Evolutionary conservation across 1,284 basidiomycete species (phyloP), one percentile per base, ranked within the genome.

Genomic region (Tilletiaria anomala): DNA sequence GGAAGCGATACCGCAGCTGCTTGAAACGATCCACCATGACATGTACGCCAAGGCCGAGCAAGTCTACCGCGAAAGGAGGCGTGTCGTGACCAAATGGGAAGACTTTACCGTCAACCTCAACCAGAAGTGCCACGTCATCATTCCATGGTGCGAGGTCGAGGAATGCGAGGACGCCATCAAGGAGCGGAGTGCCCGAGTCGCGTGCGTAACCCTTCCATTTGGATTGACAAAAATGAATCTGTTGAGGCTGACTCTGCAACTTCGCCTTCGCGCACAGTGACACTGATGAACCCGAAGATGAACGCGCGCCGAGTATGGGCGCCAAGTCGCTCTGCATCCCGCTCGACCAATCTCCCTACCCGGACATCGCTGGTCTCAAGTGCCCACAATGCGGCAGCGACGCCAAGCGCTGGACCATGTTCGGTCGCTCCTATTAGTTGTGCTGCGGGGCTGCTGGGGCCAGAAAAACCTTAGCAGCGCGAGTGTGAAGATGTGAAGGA

Each of bases 111-210:
- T 83, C 12, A 78, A 82, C 15, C 73, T 99, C 32, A 89, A 97
- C 70, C 73, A 75, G 62, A 96, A 93, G 73, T 80, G 79, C 65
- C 76, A 88, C 35, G 79, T 83, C 16, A 82, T 83, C 39, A 78
- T 97, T 47, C 93, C 93, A 8, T 99, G 93, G 93, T 97, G 93
- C 70, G 87, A 97, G 71, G 76, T 73, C 34, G 85, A 86, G 68
- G 76, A 74, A 34, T 99, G 93, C 69, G 91, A 99, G 70, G 91
- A 97, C 70, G 84, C 87, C 61, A 93, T 99, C 75, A 97, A 99
- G 75, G 86, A 96, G 63, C 75, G 84, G 51, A 85, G 80, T 64
- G 85, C 78, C 26, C 74, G 78, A 68, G 14, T 10, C 26, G 75
- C 80, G 83, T 87, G 64, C 73, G 84, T n/a, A n/a, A 79, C 12